Evolutionary conservation across 192 early-diverging fungal genomes (phyloP).

Genomic region (Coemansia sp.): DNA sequence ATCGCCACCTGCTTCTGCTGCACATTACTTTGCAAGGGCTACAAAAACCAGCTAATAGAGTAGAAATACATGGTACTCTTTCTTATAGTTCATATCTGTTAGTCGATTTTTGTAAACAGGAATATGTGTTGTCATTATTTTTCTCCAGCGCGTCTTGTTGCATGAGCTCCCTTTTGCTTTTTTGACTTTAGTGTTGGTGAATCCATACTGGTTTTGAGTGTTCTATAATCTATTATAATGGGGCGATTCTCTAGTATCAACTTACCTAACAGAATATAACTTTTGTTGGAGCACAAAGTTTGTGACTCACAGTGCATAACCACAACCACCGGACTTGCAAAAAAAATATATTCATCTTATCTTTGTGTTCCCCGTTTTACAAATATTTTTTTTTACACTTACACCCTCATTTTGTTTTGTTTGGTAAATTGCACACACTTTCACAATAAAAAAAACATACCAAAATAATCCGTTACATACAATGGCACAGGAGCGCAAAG

Average conservation of each 20-base stretch:
- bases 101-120: not conserved
- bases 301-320: too few species aligned
- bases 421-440: conserved; percentile 3
- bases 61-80: not conserved
- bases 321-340: too few species aligned
- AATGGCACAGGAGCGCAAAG: conserved; percentile 49
- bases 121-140: not conserved
- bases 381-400: not conserved
- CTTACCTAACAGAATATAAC: too few species aligned
- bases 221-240: not conserved
- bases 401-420: not conserved
- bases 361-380: not conserved
- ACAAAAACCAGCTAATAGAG: conserved; percentile 7
- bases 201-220: not conserved
- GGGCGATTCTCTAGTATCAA: too few species aligned
- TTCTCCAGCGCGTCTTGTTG: not conserved
- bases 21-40: conserved; percentile 35
- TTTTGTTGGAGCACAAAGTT: too few species aligned
- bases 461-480: not conserved
- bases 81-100: not conserved
- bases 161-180: not conserved
- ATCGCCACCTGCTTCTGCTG: conserved; percentile 27
- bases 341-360: not conserved
- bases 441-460: not conserved
- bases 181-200: conserved; percentile 2